These are phyloP conservation scores for Hibiscus syriacus DNA, from an alignment of 345 rosid genomes.

Conservation along the genomic window DNA sequence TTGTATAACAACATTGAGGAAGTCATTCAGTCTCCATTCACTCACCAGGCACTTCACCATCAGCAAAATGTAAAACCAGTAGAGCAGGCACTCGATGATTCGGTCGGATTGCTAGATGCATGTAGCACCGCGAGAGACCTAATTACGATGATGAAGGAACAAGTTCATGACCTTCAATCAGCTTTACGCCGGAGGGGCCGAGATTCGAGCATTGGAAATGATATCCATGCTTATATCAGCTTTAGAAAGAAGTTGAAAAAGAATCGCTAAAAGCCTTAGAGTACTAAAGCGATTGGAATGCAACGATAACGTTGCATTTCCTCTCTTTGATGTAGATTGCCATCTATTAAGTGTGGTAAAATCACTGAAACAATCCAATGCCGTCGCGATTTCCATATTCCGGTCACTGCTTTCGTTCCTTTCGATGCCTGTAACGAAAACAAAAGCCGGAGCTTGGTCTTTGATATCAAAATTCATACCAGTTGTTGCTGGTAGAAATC, in stretches of 20 bases:
- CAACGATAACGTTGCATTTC: slow-evolving; percentile 2
- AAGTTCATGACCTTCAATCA: slow-evolving; percentile 47
- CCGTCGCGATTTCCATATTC: slow-evolving; percentile 24
- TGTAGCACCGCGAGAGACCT: slow-evolving; percentile 32
- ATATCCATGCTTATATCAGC: slow-evolving; percentile 34
- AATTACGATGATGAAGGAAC: slow-evolving; percentile 35
- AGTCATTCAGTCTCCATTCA: slow-evolving; percentile 24
- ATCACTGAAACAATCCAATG: slow-evolving; percentile 31
- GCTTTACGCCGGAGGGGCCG: slow-evolving; percentile 49
- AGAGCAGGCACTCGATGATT: slow-evolving; percentile 33
- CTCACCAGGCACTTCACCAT: slow-evolving; percentile 22
- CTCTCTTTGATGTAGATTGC: slow-evolving; percentile 8
- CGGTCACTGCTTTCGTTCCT: slow-evolving; percentile 41
- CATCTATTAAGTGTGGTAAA: slow-evolving; percentile 17
- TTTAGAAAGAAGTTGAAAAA: slow-evolving; percentile 53
- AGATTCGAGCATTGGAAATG: slow-evolving; percentile 25
- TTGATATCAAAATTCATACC: slow-evolving; percentile 31
- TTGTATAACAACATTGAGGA: slow-evolving; percentile 29
- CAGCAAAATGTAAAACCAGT: slow-evolving; percentile 15
- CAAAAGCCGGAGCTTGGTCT: slow-evolving; percentile 33
- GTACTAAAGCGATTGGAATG: slow-evolving; percentile 33
- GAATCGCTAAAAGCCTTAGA: slow-evolving; percentile 33
- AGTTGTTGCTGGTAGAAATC: slow-evolving; percentile 12
- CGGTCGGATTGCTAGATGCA: slow-evolving; percentile 33
- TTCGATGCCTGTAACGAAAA: slow-evolving; percentile 18